A percentile compares a stretch with the other conserved stretches of the same genome.
phyloP scores from a whole-genome alignment of 495 filamentous ascomycete genomes.

The Penicillium canariense region DNA sequence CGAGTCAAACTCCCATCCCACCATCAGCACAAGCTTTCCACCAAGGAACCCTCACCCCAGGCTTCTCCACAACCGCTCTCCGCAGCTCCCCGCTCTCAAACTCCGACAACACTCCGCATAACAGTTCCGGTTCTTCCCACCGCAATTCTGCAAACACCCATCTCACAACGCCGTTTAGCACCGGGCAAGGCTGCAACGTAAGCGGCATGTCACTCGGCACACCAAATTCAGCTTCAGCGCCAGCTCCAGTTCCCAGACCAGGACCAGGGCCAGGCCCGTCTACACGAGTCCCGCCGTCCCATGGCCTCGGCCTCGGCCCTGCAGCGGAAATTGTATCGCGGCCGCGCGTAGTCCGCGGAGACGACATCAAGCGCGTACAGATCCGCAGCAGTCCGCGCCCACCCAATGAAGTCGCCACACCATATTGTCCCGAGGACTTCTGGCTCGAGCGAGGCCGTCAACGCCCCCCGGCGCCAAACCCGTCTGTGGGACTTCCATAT shows the following conservation, averaged over 20 bases:
- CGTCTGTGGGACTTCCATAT: conserved; percentile 18
- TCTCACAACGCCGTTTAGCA: conserved; percentile 5
- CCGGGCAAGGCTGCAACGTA: conserved; percentile 2
- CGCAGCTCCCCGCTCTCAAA: background rate
- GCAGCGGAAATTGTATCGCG: conserved; percentile 32
- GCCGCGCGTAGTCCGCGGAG: conserved; percentile 34
- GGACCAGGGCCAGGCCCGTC: background rate
- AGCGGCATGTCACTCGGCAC: background rate
- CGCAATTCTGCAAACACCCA: conserved; percentile 6
- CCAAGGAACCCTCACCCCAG: background rate
- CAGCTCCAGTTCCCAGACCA: background rate
- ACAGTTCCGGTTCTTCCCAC: conserved; percentile 11
- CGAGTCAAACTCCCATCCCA: background rate
- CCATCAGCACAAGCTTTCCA: background rate
- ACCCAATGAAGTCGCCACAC: conserved; percentile 23
- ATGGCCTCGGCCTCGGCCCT: conserved; percentile 10
- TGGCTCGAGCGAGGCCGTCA: conserved; percentile 27
- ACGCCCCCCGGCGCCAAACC: background rate
- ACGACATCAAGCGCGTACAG: conserved; percentile 40
- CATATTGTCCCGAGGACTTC: conserved; percentile 36
- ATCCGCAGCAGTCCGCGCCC: conserved; percentile 32
- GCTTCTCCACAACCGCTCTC: background rate
- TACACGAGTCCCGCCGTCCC: conserved; percentile 6
- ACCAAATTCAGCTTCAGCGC: background rate
- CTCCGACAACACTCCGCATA: background rate